Conservation (phyloP, 192 early-diverging fungal genomes). For the Backusella westeae region DNA sequence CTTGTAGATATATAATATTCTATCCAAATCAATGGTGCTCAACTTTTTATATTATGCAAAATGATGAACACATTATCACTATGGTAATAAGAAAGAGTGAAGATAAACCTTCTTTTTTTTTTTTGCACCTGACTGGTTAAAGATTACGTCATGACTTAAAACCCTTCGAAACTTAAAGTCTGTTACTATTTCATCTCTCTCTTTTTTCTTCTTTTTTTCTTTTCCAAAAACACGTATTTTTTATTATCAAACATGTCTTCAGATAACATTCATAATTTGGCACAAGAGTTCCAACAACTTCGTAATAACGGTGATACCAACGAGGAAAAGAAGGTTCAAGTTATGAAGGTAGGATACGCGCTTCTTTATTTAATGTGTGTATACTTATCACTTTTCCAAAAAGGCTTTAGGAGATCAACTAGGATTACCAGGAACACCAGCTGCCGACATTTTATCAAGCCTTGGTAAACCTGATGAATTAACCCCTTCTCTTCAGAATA, state of each 20-base stretch:
- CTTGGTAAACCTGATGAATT: constrained; percentile 53
- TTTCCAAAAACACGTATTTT: neutral
- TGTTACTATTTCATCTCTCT: neutral
- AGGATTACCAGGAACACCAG: constrained; percentile 43
- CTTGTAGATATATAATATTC: neutral
- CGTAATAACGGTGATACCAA: constrained; percentile 32
- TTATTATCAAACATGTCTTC: constrained; percentile 10
- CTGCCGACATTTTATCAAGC: constrained; percentile 34
- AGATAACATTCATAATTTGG: constrained; percentile 20
- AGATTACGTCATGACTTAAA: neutral
- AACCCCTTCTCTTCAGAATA: constrained; percentile 32
- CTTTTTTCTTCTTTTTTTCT: neutral
- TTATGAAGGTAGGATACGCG: constrained; percentile 25
- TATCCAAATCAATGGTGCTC: neutral
- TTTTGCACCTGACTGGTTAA: no score
- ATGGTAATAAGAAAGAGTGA: neutral
- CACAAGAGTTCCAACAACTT: constrained; percentile 35
- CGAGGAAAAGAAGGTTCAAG: constrained; percentile 30
- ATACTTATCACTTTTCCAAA: no score
- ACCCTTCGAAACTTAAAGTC: neutral
- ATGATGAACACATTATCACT: no score
- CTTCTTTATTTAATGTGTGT: neutral
- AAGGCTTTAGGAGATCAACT: constrained; percentile 43
- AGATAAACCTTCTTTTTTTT: no score
- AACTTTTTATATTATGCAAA: no score